Conservation (phyloP, 352 stramenopile species). For the Pythium guiyangense region DNA sequence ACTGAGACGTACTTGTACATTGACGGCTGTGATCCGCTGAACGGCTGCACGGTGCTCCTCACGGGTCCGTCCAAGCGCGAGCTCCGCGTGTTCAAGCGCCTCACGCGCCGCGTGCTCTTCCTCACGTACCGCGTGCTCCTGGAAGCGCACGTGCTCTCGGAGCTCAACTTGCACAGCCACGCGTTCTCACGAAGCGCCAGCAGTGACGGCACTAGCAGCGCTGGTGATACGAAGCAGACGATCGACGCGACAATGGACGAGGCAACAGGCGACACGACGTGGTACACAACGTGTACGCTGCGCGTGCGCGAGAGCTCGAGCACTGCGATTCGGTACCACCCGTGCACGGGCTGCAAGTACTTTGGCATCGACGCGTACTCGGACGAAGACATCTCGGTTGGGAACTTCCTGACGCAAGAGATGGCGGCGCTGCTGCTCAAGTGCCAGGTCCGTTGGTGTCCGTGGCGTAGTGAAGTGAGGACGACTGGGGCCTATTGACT, state of each 20-base stretch:
- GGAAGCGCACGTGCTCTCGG: conserved; percentile 92
- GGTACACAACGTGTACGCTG: conserved; percentile 72
- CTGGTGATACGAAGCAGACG: neutral
- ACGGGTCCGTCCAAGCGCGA: conserved; percentile 84
- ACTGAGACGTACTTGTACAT: conserved; percentile 92
- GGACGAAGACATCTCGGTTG: conserved; percentile 73
- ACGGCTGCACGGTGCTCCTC: conserved; percentile 93
- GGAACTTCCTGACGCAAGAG: conserved; percentile 74
- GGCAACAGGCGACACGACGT: conserved; percentile 35
- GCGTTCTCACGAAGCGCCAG: conserved; percentile 10
- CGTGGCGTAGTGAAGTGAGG: neutral
- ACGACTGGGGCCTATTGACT: too few relatives aligned
- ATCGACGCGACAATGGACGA: conserved; percentile 8
- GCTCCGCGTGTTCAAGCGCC: conserved; percentile 89
- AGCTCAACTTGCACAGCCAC: conserved; percentile 65
- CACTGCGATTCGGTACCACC: conserved; percentile 50
- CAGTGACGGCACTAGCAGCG: too few relatives aligned
- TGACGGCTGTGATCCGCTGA: conserved; percentile 92
- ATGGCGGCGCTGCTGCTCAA: conserved; percentile 62
- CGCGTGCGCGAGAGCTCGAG: conserved; percentile 49
- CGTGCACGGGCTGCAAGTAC: conserved; percentile 68
- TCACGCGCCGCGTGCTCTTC: conserved; percentile 89
- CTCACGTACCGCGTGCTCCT: conserved; percentile 96
- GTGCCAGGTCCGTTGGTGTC: conserved; percentile 71
- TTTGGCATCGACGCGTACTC: conserved; percentile 60